Conservation (phyloP, 2,329 filamentous ascomycete species). For the Neonectria coccinea region DNA sequence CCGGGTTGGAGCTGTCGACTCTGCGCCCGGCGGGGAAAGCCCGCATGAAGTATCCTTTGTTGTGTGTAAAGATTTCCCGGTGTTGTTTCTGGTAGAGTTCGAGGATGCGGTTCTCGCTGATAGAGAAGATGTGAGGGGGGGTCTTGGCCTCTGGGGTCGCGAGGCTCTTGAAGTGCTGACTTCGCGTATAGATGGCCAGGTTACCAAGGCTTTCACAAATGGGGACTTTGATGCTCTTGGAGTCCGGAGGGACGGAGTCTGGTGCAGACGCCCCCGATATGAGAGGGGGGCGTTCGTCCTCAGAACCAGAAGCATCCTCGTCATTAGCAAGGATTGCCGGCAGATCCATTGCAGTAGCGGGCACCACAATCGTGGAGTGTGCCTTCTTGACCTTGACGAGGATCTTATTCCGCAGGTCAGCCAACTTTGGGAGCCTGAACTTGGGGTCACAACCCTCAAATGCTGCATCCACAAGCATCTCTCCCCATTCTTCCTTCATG, state of each 20-base stretch:
- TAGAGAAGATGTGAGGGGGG: constrained; percentile 83
- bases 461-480: constrained; percentile 73
- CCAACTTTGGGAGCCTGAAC: constrained; percentile 74
- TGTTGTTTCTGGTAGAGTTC: constrained; percentile 70
- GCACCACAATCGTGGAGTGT: constrained; percentile 49
- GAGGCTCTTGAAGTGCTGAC: constrained; percentile 82
- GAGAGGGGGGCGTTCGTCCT: constrained; percentile 54
- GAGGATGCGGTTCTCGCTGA: constrained; percentile 83
- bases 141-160: constrained; percentile 71
- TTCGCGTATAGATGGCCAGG: constrained; percentile 87
- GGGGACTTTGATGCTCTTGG: constrained; percentile 59
- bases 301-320: constrained; percentile 57
- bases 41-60: constrained; percentile 87
- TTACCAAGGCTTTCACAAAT: constrained; percentile 79
- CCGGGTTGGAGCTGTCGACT: constrained; percentile 91
- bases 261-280: constrained; percentile 27
- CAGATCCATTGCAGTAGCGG: constrained; percentile 49
- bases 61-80: constrained; percentile 85
- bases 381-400: constrained; percentile 82
- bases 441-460: constrained; percentile 64
- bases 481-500: constrained; percentile 89
- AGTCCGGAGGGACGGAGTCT: constrained; percentile 27
- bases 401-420: constrained; percentile 82
- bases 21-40: constrained; percentile 87
- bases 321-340: constrained; percentile 46